Evolutionary conservation across 495 filamentous ascomycete species (phyloP).

Genomic region (Astrothelium macrocarpum): DNA sequence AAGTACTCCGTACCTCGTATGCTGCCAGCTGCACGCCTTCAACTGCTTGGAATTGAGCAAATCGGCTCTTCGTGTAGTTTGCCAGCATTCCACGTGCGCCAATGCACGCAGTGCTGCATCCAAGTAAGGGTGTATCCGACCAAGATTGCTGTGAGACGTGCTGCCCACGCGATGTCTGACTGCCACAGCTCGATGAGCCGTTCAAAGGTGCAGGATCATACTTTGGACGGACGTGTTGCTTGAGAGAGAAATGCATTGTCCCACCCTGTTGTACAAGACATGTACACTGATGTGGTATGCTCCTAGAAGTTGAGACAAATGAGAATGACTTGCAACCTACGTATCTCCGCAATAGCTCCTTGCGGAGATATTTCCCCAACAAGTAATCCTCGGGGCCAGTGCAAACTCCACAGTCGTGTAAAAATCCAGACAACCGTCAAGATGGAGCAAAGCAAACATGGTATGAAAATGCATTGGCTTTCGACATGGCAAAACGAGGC

Average conservation of each 20-base stretch:
- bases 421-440: neutral
- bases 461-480: neutral
- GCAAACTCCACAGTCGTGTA: neutral
- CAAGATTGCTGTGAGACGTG: neutral
- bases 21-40: neutral
- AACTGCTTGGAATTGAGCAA: neutral
- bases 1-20: too few relatives aligned
- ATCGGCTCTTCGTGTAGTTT: neutral
- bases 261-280: neutral
- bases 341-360: neutral
- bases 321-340: neutral
- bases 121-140: neutral
- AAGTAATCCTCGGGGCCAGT: neutral
- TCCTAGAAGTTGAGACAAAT: neutral
- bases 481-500: neutral
- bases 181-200: neutral
- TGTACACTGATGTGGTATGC: neutral
- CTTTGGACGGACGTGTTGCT: neutral
- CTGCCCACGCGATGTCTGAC: neutral
- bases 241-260: neutral
- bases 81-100: constrained; percentile 2
- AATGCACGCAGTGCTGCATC: neutral
- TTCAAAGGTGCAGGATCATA: neutral
- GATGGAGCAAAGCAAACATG: neutral
- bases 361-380: neutral